Evolutionary conservation across 495 filamentous ascomycete genomes (phyloP).

Genomic region (Evernia prunastri): DNA sequence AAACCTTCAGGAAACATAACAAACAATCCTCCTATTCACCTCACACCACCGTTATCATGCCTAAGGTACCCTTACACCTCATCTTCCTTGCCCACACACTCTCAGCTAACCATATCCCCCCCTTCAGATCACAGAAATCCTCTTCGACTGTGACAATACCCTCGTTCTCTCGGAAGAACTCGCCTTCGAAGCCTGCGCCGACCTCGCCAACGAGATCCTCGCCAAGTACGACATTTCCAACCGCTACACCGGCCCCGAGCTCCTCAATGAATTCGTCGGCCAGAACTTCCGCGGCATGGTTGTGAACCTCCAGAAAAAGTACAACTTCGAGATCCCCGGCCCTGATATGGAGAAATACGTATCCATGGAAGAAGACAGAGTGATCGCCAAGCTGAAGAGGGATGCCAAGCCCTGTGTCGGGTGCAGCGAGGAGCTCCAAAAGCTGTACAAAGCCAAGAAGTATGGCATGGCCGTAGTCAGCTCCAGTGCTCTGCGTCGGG

Average conservation of each 20-base stretch:
- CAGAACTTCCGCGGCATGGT: constrained; percentile 96
- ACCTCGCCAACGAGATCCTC: constrained; percentile 87
- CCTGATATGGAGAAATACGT: constrained; percentile 74
- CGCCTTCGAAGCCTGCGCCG: constrained; percentile 91
- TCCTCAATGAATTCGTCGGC: constrained; percentile 86
- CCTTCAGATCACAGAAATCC: constrained; percentile 66
- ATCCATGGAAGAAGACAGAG: constrained; percentile 69
- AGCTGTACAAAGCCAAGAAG: constrained; percentile 53
- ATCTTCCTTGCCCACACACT: neutral
- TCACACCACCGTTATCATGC: constrained; percentile 34
- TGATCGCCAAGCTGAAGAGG: constrained; percentile 69
- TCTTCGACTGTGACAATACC: constrained; percentile 98
- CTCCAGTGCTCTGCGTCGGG: constrained; percentile 70
- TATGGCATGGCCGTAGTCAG: constrained; percentile 81
- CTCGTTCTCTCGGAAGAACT: constrained; percentile 87
- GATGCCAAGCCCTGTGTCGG: constrained; percentile 72
- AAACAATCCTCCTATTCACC: neutral
- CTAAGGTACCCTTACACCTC: constrained; percentile 34
- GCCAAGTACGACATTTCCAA: constrained; percentile 54
- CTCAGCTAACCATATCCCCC: constrained; percentile 12
- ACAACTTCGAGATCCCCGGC: constrained; percentile 58
- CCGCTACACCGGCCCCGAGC: constrained; percentile 71
- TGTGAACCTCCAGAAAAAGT: constrained; percentile 65
- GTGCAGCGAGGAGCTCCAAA: constrained; percentile 59
- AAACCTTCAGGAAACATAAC: neutral